These are phyloP conservation scores for Pleurotus pulmonarius DNA, from an alignment of 768 basidiomycete species.

Conservation along the genomic window DNA sequence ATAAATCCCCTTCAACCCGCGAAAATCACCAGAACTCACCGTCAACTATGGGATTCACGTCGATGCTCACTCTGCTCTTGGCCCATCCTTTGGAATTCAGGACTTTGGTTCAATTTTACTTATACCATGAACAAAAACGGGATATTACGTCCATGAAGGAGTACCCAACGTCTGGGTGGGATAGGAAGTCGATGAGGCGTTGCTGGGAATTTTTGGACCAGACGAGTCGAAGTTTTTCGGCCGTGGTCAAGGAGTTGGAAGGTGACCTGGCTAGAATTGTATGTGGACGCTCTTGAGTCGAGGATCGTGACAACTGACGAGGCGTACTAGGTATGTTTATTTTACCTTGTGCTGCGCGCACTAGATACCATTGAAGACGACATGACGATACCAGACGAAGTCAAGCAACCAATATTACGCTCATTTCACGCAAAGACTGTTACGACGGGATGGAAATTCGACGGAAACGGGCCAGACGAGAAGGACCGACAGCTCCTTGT, in stretches of 20 bases:
- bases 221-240: conserved; percentile 87
- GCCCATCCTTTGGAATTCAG: conserved; percentile 84
- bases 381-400: conserved; percentile 85
- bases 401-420: conserved; percentile 85
- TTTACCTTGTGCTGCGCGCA: conserved; percentile 90
- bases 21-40: neutral
- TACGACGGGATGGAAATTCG: conserved; percentile 84
- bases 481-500: conserved; percentile 84
- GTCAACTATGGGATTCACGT: conserved; percentile 46
- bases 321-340: conserved; percentile 75
- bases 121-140: conserved; percentile 79
- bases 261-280: conserved; percentile 92
- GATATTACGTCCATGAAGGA: conserved; percentile 78
- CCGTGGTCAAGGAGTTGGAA: conserved; percentile 94
- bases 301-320: neutral
- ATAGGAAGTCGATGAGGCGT: conserved; percentile 78
- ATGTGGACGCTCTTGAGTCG: conserved; percentile 28
- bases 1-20: too few species aligned
- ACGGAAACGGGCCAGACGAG: conserved; percentile 79
- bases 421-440: conserved; percentile 77
- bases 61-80: conserved; percentile 65
- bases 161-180: conserved; percentile 79
- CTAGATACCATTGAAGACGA: conserved; percentile 99
- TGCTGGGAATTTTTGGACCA: conserved; percentile 90
- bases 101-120: conserved; percentile 74